These are phyloP conservation scores for Cadophora sp. DNA, from an alignment of 2,329 filamentous ascomycete genomes.

Conservation along the genomic window DNA sequence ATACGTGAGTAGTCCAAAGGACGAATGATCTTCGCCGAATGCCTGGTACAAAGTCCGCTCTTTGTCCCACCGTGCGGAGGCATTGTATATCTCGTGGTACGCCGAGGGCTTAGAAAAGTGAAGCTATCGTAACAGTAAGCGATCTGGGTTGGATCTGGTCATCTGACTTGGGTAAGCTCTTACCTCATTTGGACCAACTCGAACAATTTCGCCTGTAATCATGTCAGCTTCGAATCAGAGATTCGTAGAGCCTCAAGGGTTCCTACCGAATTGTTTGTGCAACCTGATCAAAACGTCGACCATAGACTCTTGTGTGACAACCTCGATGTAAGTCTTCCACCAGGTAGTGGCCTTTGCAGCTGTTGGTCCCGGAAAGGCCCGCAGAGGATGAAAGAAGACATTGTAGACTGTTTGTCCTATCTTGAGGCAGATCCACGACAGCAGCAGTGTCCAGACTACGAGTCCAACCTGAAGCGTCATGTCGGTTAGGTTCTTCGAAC, in stretches of 20 bases:
- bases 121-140: conserved; percentile 41
- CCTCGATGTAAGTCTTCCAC: conserved; percentile 40
- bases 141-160: not conserved
- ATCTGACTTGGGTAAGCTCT: not conserved
- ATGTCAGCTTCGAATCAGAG: not conserved
- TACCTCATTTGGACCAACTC: conserved; percentile 69
- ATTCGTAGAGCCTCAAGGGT: conserved; percentile 23
- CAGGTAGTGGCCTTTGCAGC: conserved; percentile 40
- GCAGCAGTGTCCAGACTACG: not conserved
- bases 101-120: conserved; percentile 51
- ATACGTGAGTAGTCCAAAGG: conserved; percentile 50
- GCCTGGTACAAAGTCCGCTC: conserved; percentile 48
- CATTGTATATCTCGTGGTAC: conserved; percentile 53
- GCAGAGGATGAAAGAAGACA: conserved; percentile 41
- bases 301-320: conserved; percentile 32
- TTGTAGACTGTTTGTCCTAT: conserved; percentile 21
- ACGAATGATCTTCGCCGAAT: conserved; percentile 51
- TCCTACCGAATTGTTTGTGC: conserved; percentile 46
- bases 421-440: not conserved
- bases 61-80: conserved; percentile 51
- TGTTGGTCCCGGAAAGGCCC: conserved; percentile 42
- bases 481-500: not conserved
- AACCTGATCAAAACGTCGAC: conserved; percentile 36
- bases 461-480: not conserved
- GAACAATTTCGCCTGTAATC: conserved; percentile 68